Percentiles rank a stretch among this genome's conserved stretches.
Evolutionary conservation across 1,284 basidiomycete species (phyloP).

Genomic region (Amylostereum chailletii): DNA sequence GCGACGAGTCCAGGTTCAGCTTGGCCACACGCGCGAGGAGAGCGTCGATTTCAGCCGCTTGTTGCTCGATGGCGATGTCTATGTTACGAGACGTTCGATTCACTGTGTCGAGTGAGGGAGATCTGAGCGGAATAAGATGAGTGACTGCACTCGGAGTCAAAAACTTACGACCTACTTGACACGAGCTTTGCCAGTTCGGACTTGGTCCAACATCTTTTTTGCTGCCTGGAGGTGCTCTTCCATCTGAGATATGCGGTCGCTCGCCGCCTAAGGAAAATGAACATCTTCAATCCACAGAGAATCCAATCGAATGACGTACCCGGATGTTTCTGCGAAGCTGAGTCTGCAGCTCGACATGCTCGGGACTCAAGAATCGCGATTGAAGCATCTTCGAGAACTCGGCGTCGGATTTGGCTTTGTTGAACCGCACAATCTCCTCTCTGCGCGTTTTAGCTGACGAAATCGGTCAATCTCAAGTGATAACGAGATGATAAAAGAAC

Average conservation of each 20-base stretch:
- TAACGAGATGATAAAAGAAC: conserved; percentile 1
- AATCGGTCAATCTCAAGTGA: background rate
- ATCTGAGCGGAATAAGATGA: conserved; percentile 28
- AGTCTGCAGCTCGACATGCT: conserved; percentile 77
- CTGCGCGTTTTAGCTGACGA: conserved; percentile 56
- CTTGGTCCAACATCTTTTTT: conserved; percentile 60
- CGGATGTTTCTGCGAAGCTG: conserved; percentile 64
- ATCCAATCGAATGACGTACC: conserved; percentile 28
- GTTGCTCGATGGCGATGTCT: conserved; percentile 57
- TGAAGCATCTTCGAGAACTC: conserved; percentile 78
- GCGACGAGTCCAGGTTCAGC: conserved; percentile 32
- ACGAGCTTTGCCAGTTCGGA: conserved; percentile 53
- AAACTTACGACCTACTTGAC: conserved; percentile 42
- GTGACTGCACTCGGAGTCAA: background rate
- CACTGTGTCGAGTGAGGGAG: conserved; percentile 78
- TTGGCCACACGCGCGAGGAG: conserved; percentile 49
- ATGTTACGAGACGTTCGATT: conserved; percentile 82
- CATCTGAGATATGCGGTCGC: conserved; percentile 67
- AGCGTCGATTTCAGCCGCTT: conserved; percentile 47
- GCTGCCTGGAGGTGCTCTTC: conserved; percentile 64
- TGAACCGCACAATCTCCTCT: conserved; percentile 70
- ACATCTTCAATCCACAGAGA: conserved; percentile 3
- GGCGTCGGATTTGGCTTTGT: conserved; percentile 65
- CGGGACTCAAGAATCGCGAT: conserved; percentile 76
- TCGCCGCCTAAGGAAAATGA: conserved; percentile 40